Percentiles rank a stretch among this genome's conserved stretches.
Conservation (phyloP, 768 basidiomycete species). For the Mycena chlorophos region DNA sequence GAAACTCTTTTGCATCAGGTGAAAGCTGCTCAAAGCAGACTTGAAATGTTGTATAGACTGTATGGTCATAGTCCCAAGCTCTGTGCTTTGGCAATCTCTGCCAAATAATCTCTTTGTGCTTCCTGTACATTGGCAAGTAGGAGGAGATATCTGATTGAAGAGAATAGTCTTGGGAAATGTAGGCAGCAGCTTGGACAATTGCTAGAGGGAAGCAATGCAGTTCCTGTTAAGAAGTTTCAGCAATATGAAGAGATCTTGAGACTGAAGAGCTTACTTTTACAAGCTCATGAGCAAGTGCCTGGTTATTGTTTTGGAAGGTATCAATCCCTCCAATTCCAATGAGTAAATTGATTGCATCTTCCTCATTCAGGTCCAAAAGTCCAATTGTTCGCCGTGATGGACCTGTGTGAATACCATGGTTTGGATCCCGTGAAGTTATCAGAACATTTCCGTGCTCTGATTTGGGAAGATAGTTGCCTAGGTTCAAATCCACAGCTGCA, state of each 20-base stretch:
- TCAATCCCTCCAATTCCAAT: too few relatives aligned
- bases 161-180: constrained; percentile 3
- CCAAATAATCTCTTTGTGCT: not conserved
- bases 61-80: not conserved
- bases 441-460: constrained; percentile 16
- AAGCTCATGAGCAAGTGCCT: constrained; percentile 6
- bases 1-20: not conserved
- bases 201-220: constrained; percentile 9
- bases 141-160: not conserved
- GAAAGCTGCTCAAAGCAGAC: not conserved
- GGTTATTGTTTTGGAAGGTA: not conserved
- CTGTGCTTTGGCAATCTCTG: not conserved
- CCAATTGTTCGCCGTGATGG: not conserved
- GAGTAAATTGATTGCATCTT: constrained; percentile 3
- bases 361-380: not conserved
- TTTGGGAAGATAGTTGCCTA: constrained; percentile 4
- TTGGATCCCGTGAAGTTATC: constrained; percentile 14
- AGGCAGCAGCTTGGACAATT: constrained; percentile 11
- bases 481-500: constrained; percentile 1
- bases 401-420: constrained; percentile 2
- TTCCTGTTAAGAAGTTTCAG: too few relatives aligned
- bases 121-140: constrained; percentile 3
- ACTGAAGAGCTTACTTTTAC: too few relatives aligned
- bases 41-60: not conserved
- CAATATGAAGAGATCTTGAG: too few relatives aligned